Evolutionary conservation across 2,329 filamentous ascomycete genomes (phyloP).

Genomic region (Colletotrichum lini): DNA sequence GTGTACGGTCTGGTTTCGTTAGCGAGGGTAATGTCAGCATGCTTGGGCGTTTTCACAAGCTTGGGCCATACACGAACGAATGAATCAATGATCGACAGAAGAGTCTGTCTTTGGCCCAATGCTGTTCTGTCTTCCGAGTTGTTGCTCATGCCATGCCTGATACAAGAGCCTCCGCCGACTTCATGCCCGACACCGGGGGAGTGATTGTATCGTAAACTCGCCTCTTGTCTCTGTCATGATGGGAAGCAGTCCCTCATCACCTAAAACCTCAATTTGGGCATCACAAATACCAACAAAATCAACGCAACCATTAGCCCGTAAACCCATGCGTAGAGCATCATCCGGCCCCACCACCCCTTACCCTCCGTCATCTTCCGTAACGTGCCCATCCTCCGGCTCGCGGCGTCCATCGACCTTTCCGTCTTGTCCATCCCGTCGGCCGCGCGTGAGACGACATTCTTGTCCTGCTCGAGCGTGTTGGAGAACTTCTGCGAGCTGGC

Average conservation of each 20-base stretch:
- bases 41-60: neutral
- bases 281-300: constrained; percentile 84
- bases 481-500: constrained; percentile 80
- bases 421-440: constrained; percentile 84
- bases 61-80: neutral
- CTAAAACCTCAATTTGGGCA: constrained; percentile 90
- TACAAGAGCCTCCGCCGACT: neutral
- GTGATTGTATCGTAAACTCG: neutral
- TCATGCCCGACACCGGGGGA: neutral
- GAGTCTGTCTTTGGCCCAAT: neutral
- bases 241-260: neutral
- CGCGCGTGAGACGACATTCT: constrained; percentile 79
- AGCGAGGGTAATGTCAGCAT: neutral
- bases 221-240: no score
- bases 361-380: constrained; percentile 88
- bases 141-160: constrained; percentile 9
- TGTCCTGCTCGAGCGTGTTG: constrained; percentile 78
- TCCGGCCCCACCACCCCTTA: constrained; percentile 86
- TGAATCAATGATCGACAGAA: neutral
- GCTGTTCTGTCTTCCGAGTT: neutral
- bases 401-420: constrained; percentile 81
- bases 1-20: neutral
- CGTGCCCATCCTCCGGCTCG: constrained; percentile 82
- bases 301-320: constrained; percentile 84
- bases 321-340: constrained; percentile 89